A percentile compares a stretch with the other conserved stretches of the same genome.
Evolutionary conservation across 2,329 filamentous ascomycete species (phyloP).

Genomic region (Botrytis aclada): DNA sequence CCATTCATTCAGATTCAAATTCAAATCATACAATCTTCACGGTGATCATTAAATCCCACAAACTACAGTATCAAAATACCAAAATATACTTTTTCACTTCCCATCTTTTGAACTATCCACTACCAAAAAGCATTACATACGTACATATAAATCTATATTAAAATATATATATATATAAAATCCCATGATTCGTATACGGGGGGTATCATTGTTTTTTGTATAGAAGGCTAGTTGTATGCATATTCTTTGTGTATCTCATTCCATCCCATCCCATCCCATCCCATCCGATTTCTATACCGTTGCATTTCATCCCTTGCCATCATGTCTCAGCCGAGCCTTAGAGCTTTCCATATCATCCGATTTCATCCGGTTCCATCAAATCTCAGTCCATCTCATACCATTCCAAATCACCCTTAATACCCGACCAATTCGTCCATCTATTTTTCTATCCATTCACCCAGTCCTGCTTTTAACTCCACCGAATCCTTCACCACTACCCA

Average conservation of each 20-base stretch:
- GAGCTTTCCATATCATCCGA: background rate
- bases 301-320: background rate
- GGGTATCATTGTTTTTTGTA: background rate
- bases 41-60: too few species aligned
- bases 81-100: background rate
- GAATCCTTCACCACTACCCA: background rate
- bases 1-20: too few species aligned
- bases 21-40: too few species aligned
- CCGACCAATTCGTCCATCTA: background rate
- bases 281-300: background rate
- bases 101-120: background rate
- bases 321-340: background rate
- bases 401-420: background rate
- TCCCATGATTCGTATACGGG: background rate
- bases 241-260: background rate
- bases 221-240: background rate
- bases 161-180: background rate
- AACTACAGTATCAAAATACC: too few species aligned
- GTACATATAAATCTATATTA: background rate
- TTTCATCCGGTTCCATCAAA: background rate
- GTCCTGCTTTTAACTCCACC: background rate
- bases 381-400: background rate
- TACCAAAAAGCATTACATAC: background rate
- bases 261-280: background rate
- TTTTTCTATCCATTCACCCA: background rate